Conservation (phyloP, 768 basidiomycete genomes). For the Pholiota microspora region DNA sequence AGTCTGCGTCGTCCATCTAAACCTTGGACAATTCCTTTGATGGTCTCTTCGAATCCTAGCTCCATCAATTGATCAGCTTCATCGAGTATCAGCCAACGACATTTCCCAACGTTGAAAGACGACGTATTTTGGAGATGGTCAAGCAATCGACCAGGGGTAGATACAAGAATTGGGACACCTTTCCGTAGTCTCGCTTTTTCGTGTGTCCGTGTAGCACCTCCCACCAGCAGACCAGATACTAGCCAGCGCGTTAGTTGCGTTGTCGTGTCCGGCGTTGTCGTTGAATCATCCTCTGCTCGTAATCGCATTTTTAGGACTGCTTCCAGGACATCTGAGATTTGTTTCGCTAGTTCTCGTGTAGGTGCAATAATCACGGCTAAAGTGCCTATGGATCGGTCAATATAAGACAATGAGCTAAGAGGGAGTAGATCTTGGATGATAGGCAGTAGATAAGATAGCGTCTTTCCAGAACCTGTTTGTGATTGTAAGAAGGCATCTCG, state of each 20-base stretch:
- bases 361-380: conserved; percentile 93
- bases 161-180: conserved; percentile 92
- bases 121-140: conserved; percentile 97
- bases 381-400: conserved; percentile 93
- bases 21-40: conserved; percentile 83
- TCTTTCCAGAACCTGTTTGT: conserved; percentile 97
- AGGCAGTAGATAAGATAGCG: conserved; percentile 88
- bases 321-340: conserved; percentile 95
- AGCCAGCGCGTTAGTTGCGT: conserved; percentile 81
- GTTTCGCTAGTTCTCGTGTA: conserved; percentile 93
- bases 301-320: conserved; percentile 74
- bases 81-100: conserved; percentile 94
- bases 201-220: conserved; percentile 91
- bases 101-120: conserved; percentile 89
- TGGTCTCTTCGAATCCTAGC: conserved; percentile 95
- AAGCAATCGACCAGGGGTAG: conserved; percentile 91
- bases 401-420: conserved; percentile 84
- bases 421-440: conserved; percentile 94
- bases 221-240: conserved; percentile 88
- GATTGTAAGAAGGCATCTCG: conserved; percentile 93
- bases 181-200: conserved; percentile 96
- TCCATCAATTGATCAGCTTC: conserved; percentile 99
- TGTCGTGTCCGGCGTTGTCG: conserved; percentile 44
- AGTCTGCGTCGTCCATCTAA: conserved; percentile 81
- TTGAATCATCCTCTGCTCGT: conserved; percentile 52